Evolutionary conservation across 2,329 filamentous ascomycete species (phyloP).

Genomic region (Beauveria scarabaeidicola): DNA sequence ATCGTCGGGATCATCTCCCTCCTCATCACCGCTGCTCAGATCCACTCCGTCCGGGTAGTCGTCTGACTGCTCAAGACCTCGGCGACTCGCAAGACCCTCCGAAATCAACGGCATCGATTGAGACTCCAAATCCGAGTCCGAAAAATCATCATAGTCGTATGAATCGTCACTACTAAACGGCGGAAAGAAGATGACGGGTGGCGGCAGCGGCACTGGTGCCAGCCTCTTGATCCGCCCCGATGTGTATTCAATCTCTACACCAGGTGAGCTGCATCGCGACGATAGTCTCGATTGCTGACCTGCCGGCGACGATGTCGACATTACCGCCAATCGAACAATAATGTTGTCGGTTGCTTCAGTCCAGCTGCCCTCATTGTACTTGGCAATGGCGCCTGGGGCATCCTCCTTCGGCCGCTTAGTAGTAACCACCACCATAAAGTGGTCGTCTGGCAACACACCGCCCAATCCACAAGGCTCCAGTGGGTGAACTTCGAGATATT

Average conservation of each 20-base stretch:
- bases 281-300: conserved; percentile 5
- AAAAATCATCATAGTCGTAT: conserved; percentile 24
- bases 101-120: conserved; percentile 17
- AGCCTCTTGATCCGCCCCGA: conserved; percentile 34
- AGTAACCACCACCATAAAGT: conserved; percentile 49
- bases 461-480: conserved; percentile 52
- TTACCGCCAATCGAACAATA: conserved; percentile 31
- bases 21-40: conserved; percentile 33
- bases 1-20: conserved; percentile 31
- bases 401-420: conserved; percentile 35
- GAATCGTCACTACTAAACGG: conserved; percentile 35
- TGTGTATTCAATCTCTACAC: conserved; percentile 38
- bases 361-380: conserved; percentile 12
- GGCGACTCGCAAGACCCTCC: conserved; percentile 24
- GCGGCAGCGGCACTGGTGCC: conserved; percentile 41
- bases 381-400: not conserved
- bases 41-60: conserved; percentile 33
- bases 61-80: conserved; percentile 30
- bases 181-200: conserved; percentile 43
- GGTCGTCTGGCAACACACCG: conserved; percentile 54
- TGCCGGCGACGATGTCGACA: conserved; percentile 32
- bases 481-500: conserved; percentile 28
- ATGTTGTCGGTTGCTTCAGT: conserved; percentile 31
- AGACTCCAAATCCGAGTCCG: conserved; percentile 20
- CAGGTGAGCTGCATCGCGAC: not conserved